Base-by-base conservation (phyloP, 805 yeast species). In the Myxozyma kluyveri region DNA sequence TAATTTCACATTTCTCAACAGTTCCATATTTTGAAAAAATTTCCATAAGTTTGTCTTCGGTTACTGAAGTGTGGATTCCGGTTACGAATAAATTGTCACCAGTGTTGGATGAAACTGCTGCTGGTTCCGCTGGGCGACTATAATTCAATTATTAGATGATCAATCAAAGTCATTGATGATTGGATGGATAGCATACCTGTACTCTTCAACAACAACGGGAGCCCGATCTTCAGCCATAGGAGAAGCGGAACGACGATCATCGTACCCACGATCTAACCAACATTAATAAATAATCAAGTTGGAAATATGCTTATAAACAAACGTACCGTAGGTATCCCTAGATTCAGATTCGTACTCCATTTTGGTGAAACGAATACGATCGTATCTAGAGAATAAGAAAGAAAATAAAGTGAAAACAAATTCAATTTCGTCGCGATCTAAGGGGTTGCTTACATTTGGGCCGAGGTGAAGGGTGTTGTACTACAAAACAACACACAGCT, bases 1-100 rank as follows among this genome's bases (percentile, higher is more conserved):
- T 76, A 46, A 78, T 70, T 55, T 75, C 77, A 37, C 59, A 52
- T 47, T 64, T 64, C 31, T 52, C 64, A 26, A 68, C 69, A 18
- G 54, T 46, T 32, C 72, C 72, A 42, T 59, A 57, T 45, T 62
- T 62, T 27, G 58, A 27, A 47, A 69, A 68, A 23, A 68, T 47
- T n/a, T 67, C 69, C 35, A 50, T 55, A 21, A 68, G 59, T 40
- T 64, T 61, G 4, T 54, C 43, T 45, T 69, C 71, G 18, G 62
- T 60, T 17, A 68, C 68, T n/a, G 63, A 52, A 21, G 62, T 52
- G 19, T 68, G 52, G 33, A 68, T 45, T 3, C 72, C 72, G 12
- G 70, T 61, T 19, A 68, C 71, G 54, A 67, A 69, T 42, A 68
- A 52, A 48, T 68, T 69, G 52, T 69, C 68, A 12, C 72, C 72